A percentile compares a stretch with the other conserved stretches of the same genome.
phyloP scores from a whole-genome alignment of 1,284 basidiomycete genomes.

The Tilletia indica region DNA sequence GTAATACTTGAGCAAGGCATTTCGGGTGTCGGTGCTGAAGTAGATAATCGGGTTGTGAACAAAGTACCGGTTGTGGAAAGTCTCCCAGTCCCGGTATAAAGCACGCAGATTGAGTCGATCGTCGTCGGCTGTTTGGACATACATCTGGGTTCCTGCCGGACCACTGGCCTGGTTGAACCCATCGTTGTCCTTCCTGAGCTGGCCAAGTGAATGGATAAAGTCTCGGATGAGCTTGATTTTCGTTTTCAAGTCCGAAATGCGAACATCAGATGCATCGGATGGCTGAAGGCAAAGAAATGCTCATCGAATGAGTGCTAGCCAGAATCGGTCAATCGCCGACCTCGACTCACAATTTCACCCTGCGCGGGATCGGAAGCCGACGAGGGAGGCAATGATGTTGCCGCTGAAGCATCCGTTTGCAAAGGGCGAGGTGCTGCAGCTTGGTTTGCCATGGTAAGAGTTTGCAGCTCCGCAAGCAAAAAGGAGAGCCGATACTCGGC shows the following conservation, averaged over 20 bases:
- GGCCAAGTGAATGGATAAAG: slow-evolving; percentile 64
- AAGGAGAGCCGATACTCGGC: slow-evolving; percentile 62
- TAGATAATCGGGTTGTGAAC: slow-evolving; percentile 82
- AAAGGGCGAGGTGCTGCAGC: background rate
- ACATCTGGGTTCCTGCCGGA: slow-evolving; percentile 20
- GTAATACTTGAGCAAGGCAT: slow-evolving; percentile 87
- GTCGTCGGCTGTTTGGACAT: background rate
- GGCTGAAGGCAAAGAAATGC: background rate
- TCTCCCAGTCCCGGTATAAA: slow-evolving; percentile 71
- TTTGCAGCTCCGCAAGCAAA: slow-evolving; percentile 47
- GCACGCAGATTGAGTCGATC: slow-evolving; percentile 27
- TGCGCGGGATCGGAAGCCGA: no score
- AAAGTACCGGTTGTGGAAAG: slow-evolving; percentile 87
- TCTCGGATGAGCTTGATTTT: slow-evolving; percentile 62
- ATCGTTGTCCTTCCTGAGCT: slow-evolving; percentile 27
- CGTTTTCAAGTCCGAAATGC: slow-evolving; percentile 31
- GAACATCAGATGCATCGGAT: background rate
- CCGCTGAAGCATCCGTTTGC: background rate
- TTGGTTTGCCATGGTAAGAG: slow-evolving; percentile 21
- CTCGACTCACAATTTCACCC: no score
- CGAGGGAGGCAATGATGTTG: no score
- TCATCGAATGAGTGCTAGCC: no score
- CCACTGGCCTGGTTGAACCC: slow-evolving; percentile 24
- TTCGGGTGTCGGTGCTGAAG: slow-evolving; percentile 73
- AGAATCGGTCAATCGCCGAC: no score